phyloP scores from a whole-genome alignment of 495 filamentous ascomycete species.

The Penicillium salamii region DNA sequence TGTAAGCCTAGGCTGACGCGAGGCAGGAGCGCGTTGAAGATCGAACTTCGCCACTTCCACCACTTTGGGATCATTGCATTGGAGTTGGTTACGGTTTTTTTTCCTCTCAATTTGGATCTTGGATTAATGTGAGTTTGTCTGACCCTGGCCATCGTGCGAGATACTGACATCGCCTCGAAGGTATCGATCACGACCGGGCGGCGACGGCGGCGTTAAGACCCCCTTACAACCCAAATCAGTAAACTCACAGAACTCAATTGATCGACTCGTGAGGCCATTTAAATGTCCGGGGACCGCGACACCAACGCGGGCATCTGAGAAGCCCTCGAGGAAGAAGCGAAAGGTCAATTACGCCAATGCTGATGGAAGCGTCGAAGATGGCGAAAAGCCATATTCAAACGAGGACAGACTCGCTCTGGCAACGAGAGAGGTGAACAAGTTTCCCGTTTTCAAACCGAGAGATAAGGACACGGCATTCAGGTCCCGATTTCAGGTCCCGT shows the following conservation, averaged over 20 bases:
- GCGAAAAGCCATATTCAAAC: conserved; percentile 81
- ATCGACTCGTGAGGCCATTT: conserved; percentile 81
- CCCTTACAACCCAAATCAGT: conserved; percentile 35
- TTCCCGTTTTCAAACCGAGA: conserved; percentile 84
- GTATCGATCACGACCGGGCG: conserved; percentile 42
- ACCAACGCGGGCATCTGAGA: conserved; percentile 66
- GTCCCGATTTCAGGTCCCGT: conserved; percentile 78
- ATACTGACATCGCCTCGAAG: conserved; percentile 20
- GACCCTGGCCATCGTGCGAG: background rate
- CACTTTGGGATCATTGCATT: conserved; percentile 10
- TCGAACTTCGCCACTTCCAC: background rate
- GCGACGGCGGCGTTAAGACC: conserved; percentile 35
- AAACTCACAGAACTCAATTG: conserved; percentile 56
- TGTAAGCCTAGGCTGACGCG: conserved; percentile 17
- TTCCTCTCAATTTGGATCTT: background rate
- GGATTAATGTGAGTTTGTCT: conserved; percentile 16
- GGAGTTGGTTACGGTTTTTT: background rate
- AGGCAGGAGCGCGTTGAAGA: conserved; percentile 26
- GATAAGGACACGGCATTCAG: conserved; percentile 81
- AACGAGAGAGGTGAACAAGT: conserved; percentile 84
- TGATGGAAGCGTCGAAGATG: conserved; percentile 63
- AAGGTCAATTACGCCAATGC: conserved; percentile 88
- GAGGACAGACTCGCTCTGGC: conserved; percentile 83
- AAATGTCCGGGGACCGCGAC: conserved; percentile 86
- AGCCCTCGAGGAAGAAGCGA: conserved; percentile 79